Conservation (phyloP, 2,329 filamentous ascomycete species). For the Diaporthe sp. region DNA sequence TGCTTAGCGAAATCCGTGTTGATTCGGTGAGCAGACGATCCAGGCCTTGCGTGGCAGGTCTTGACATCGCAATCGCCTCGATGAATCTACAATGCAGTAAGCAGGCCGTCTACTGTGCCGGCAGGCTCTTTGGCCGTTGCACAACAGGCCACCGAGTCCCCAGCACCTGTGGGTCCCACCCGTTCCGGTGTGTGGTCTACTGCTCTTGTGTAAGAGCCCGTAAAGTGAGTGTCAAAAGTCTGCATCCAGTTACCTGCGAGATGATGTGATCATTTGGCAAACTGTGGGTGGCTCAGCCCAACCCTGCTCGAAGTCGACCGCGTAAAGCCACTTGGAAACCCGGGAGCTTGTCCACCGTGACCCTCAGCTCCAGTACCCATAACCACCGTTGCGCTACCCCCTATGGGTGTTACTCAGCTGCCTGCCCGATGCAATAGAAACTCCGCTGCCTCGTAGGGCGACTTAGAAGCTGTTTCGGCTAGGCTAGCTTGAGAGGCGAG, state of each 20-base stretch:
- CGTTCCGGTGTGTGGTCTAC: not conserved
- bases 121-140: constrained; percentile 6
- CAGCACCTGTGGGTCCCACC: not conserved
- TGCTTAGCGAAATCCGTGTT: not conserved
- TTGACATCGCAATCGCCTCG: not conserved
- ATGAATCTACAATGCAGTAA: not conserved
- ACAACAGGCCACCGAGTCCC: constrained; percentile 22
- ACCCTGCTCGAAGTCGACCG: not conserved
- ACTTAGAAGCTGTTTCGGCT: too few relatives aligned
- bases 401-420: not conserved
- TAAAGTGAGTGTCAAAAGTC: not conserved
- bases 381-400: not conserved
- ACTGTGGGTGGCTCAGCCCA: not conserved
- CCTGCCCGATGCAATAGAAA: constrained; percentile 1
- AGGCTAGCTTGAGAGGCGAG: not conserved
- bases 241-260: not conserved
- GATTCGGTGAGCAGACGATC: not conserved
- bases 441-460: not conserved
- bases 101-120: not conserved
- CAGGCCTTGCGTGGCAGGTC: not conserved
- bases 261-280: constrained; percentile 11
- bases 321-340: not conserved
- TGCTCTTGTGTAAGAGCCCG: not conserved
- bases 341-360: constrained; percentile 3
- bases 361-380: not conserved